Evolutionary conservation across 2,329 filamentous ascomycete genomes (phyloP).

Genomic region (Fusarium sp.): DNA sequence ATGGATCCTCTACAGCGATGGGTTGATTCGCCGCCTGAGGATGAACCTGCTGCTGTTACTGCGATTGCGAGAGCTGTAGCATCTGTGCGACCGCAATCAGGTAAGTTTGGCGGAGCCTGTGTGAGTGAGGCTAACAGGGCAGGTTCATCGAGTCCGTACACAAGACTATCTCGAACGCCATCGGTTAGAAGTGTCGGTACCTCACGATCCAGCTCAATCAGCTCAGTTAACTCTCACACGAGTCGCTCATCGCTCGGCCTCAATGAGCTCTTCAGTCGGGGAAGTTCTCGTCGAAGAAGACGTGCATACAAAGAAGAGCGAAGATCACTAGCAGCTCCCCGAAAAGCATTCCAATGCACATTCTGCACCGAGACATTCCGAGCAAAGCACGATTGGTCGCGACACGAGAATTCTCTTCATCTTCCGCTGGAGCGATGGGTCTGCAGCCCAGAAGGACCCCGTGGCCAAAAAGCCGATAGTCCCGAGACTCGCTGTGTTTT

Average conservation of each 20-base stretch:
- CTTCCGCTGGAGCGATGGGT: constrained; percentile 57
- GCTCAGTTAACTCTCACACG: constrained; percentile 30
- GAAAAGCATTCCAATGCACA: constrained; percentile 52
- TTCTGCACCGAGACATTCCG: constrained; percentile 57
- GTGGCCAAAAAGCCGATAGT: constrained; percentile 49
- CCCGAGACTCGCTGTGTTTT: constrained; percentile 47
- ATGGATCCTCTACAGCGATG: constrained; percentile 44
- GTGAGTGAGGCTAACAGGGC: background rate
- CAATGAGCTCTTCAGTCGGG: constrained; percentile 23
- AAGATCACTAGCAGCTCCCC: constrained; percentile 9
- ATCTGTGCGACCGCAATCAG: constrained; percentile 23
- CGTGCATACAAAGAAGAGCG: constrained; percentile 31
- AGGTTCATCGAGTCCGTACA: constrained; percentile 32
- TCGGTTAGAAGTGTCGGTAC: constrained; percentile 27
- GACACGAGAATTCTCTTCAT: constrained; percentile 60
- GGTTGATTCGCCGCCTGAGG: constrained; percentile 46
- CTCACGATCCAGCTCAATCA: constrained; percentile 26
- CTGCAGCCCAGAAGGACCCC: constrained; percentile 49
- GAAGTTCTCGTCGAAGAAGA: constrained; percentile 25
- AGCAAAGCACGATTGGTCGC: constrained; percentile 56
- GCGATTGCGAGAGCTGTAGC: constrained; percentile 45
- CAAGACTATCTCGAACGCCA: constrained; percentile 17
- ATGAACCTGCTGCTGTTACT: constrained; percentile 45
- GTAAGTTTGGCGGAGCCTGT: background rate
- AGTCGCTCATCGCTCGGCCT: constrained; percentile 26